Evolutionary conservation across 176 grass and related monocot species (phyloP), one percentile per base, ranked within the genome.

Genomic region (Elymus sibiricus): DNA sequence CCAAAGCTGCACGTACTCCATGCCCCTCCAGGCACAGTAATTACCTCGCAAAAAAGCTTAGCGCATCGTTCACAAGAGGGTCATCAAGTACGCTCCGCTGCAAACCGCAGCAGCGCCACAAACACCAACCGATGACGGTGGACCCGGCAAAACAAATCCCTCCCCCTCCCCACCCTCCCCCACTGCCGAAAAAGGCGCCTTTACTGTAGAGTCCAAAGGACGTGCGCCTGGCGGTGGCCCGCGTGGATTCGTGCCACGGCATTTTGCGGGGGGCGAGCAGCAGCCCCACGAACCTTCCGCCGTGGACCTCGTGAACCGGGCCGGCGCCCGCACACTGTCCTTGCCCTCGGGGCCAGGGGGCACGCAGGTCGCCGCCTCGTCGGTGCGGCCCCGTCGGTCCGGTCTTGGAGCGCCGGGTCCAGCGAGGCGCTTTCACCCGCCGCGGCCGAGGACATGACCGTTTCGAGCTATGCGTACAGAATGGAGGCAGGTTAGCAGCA

Each of bases 231-330:
- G 58, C 39, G 56, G 29, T 71, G 74, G 85, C 51, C 56, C 76
- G 51, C 74, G 43, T 38, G 34, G 24, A 63, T 78, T 49, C 83
- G 78, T 86, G 88, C 81, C 51, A 84, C 66, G 76, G 21, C 79
- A 31, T 71, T 78, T 78, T 63, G 82, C 55, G 39, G 56, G 59
- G 63, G 21, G 42, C 64, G 34, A 56, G 80, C 70, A 15, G 56
- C 79, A 17, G 32, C 79, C 70, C 86, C 27, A 44, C 73, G 75
- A 64, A 78, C 26, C 26, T 42, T 53, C 72, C 28, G 0, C 79
- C 49, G 61, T 81, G 78, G 59, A 76, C 77, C 69, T 39, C 73
- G 59, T 38, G 43, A 38, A 85, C 83, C 82, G 22, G 10, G 59
- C 42, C 62, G 19, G 17, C 22, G 22, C 22, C 53, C 4, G 19